phyloP scores from a whole-genome alignment of 805 yeast species.

The Kodamaea leandrae region DNA sequence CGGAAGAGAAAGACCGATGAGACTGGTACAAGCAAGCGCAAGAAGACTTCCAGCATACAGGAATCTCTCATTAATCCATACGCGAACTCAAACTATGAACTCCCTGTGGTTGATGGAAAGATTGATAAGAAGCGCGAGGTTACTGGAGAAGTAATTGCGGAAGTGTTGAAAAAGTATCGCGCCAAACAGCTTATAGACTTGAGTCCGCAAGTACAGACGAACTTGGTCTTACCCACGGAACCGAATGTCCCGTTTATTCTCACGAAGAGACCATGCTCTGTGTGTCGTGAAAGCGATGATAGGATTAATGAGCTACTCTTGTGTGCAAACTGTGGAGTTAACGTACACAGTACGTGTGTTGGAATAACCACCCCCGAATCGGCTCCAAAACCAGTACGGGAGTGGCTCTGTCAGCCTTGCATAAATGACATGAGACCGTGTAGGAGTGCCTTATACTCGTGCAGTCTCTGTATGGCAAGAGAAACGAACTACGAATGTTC shows the following conservation, averaged over 20 bases:
- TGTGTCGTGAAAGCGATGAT: constrained; percentile 48
- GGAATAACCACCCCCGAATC: constrained; percentile 40
- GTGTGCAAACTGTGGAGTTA: constrained; percentile 66
- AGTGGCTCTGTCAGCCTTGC: constrained; percentile 83
- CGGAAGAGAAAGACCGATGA: constrained; percentile 9
- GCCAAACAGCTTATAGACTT: constrained; percentile 29
- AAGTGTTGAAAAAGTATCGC: constrained; percentile 18
- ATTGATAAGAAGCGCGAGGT: constrained; percentile 22
- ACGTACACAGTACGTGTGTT: constrained; percentile 69
- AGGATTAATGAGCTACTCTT: constrained; percentile 38
- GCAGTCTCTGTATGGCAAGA: constrained; percentile 62
- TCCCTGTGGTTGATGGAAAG: constrained; percentile 14
- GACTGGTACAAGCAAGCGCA: constrained; percentile 4
- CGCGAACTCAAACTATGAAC: constrained; percentile 20
- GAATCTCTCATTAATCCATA: constrained; percentile 18
- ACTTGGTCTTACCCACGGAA: too few species aligned
- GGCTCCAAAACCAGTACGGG: constrained; percentile 27
- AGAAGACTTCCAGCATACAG: constrained; percentile 3
- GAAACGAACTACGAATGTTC: constrained; percentile 49
- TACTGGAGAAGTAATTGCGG: constrained; percentile 14
- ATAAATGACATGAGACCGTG: constrained; percentile 64
- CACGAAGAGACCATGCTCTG: constrained; percentile 47
- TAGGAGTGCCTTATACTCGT: constrained; percentile 54
- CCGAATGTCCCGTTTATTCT: constrained; percentile 21
- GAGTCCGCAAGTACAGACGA: constrained; percentile 18